Base-by-base conservation (phyloP, 148 eudicot species). In the Vaccinium vitisidaea region DNA sequence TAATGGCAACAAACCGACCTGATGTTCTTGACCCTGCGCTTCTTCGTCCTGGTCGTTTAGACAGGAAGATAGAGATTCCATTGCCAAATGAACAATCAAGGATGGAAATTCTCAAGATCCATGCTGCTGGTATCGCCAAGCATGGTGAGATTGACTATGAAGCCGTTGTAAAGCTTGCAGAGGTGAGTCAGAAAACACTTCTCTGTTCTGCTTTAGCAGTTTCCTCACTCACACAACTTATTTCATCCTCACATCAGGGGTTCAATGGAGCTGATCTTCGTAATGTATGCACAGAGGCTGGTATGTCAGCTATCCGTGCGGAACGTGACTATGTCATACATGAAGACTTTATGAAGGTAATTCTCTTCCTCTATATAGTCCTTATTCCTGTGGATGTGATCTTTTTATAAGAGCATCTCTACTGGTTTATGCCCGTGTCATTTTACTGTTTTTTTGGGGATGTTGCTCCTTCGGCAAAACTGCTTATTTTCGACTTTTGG, bases 11-110 rank as follows among this genome's bases (percentile, higher is more conserved):
- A 75, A 97, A 97, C 84, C 91, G 98, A 86, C 99, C 98, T 23
- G 98, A 97, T 97, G 99, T 97, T 71, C 84, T 97, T 73, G 99
- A 97, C 88, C 99, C 99, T 67, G 99, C 99, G 8, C 99, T 97
- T 89, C 99, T 97, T 83, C 98, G 99, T 65, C 99, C 99, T 23
- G 99, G 99, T 39, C 96, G 99, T 59, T 88, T 97, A 75, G 99
- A 97, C 83, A 94, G 99, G 90, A 97, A 97, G 88, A 97, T 97
- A 16, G 98, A 97, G 88, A 97, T 97, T 48, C 99, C 98, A 16
- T 89, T 97, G 89, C 99, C 99, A 15, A 97, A 97, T 91, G 98
- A 97, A 82, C 99, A 95, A 88, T 97, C 99, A 55, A 94, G 99
- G 88, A 88, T 92, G 91, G 99, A 95, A 81, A 93, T 97, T 71